A percentile compares a stretch with the other conserved stretches of the same genome.
These are phyloP conservation scores for Epichloe sp. DNA, from an alignment of 2,329 filamentous ascomycete genomes.

Conservation along the genomic window DNA sequence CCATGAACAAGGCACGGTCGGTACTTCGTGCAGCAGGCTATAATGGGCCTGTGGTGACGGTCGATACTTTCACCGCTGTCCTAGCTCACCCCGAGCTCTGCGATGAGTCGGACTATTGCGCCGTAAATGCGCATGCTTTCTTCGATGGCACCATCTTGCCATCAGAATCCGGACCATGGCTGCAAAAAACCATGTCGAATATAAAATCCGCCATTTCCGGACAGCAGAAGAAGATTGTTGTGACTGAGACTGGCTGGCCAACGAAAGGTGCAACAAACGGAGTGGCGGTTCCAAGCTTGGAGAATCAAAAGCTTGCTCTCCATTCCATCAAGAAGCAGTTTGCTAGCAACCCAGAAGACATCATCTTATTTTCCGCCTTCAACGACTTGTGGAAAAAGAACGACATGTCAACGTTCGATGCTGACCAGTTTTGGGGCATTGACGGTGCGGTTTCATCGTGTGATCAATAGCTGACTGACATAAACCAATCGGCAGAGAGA, in stretches of 20 bases:
- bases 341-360: conserved; percentile 28
- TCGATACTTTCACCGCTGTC: conserved; percentile 66
- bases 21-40: conserved; percentile 52
- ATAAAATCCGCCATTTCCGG: conserved; percentile 29
- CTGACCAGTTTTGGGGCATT: conserved; percentile 70
- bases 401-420: conserved; percentile 46
- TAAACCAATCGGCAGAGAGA: background rate
- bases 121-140: conserved; percentile 74
- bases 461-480: conserved; percentile 2
- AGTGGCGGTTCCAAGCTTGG: conserved; percentile 51
- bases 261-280: conserved; percentile 53
- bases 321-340: conserved; percentile 50
- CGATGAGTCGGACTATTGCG: conserved; percentile 61
- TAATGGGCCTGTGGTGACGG: conserved; percentile 59
- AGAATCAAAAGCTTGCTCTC: conserved; percentile 55
- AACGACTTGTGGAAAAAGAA: conserved; percentile 70
- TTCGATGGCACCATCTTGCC: conserved; percentile 55
- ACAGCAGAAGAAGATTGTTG: conserved; percentile 59
- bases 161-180: conserved; percentile 51
- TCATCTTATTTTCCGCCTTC: conserved; percentile 68
- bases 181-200: conserved; percentile 38
- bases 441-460: conserved; percentile 16
- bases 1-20: conserved; percentile 42
- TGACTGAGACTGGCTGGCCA: conserved; percentile 82
- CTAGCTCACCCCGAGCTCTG: conserved; percentile 57